Evolutionary conservation across 805 yeast genomes (phyloP).

Genomic region (Cyberlindnera maritima): DNA sequence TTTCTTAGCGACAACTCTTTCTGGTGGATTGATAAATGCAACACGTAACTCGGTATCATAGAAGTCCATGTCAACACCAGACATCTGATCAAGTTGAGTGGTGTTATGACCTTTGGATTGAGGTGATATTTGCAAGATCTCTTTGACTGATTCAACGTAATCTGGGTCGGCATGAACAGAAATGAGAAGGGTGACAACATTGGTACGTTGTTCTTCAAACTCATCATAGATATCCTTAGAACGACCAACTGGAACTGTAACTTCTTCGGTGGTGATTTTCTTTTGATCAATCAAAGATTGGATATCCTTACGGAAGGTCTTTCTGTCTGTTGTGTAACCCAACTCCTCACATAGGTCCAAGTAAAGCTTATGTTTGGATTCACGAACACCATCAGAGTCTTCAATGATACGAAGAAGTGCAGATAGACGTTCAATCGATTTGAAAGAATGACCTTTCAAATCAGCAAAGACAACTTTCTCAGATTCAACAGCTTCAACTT

Average conservation of each 20-base stretch:
- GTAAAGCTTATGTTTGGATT: slow-evolving; percentile 16
- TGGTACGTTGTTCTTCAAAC: not conserved
- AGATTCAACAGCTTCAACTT: slow-evolving; percentile 1
- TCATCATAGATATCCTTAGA: slow-evolving; percentile 1
- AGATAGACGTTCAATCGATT: slow-evolving; percentile 41
- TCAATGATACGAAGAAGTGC: slow-evolving; percentile 41
- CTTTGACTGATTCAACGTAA: slow-evolving; percentile 5
- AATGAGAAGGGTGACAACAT: slow-evolving; percentile 23
- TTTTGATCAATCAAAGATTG: slow-evolving; percentile 33
- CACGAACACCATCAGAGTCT: slow-evolving; percentile 44
- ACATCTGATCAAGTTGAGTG: slow-evolving; percentile 17
- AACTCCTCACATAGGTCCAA: slow-evolving; percentile 36
- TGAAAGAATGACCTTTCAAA: slow-evolving; percentile 40
- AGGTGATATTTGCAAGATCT: not conserved
- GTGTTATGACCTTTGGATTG: not conserved
- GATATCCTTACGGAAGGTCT: slow-evolving; percentile 49
- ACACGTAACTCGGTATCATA: slow-evolving; percentile 25
- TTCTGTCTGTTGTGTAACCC: slow-evolving; percentile 49
- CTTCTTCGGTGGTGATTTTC: slow-evolving; percentile 23
- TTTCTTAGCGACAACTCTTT: not conserved
- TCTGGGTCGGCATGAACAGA: slow-evolving; percentile 21
- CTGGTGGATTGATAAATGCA: slow-evolving; percentile 13
- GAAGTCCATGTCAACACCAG: slow-evolving; percentile 25
- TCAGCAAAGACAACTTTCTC: slow-evolving; percentile 28
- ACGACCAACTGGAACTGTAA: slow-evolving; percentile 23